Evolutionary conservation across 148 eudicot species (phyloP).

Genomic region (Camellia sinensis): DNA sequence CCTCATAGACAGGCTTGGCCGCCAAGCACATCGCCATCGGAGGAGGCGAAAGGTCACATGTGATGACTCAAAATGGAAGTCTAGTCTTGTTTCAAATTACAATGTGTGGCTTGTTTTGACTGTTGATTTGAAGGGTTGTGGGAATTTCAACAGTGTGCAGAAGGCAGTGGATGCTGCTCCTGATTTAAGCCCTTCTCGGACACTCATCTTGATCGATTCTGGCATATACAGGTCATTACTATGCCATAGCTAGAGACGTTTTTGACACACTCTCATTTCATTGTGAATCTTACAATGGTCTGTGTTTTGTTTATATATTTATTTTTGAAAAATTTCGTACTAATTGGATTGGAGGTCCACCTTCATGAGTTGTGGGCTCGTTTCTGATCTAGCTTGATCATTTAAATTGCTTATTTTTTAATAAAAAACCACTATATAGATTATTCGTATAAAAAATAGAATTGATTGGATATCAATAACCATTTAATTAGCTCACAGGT

Average conservation of each 20-base stretch:
- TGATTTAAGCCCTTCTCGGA: constrained; percentile 42
- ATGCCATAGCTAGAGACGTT: neutral
- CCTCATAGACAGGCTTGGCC: constrained; percentile 16
- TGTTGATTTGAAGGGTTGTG: constrained; percentile 64
- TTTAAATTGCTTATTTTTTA: too few relatives aligned
- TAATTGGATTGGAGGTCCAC: too few relatives aligned
- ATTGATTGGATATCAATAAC: too few relatives aligned
- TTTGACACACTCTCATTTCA: neutral
- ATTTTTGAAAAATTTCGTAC: too few relatives aligned
- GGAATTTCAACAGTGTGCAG: constrained; percentile 70
- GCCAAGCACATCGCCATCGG: constrained; percentile 17
- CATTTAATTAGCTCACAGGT: too few relatives aligned
- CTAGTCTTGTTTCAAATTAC: constrained; percentile 47
- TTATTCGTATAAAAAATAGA: too few relatives aligned
- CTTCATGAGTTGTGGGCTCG: too few relatives aligned
- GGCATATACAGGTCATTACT: constrained; percentile 66
- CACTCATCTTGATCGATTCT: constrained; percentile 56
- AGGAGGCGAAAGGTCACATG: constrained; percentile 25
- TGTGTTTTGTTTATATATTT: neutral
- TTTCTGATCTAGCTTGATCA: too few relatives aligned
- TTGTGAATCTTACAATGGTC: neutral
- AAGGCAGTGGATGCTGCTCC: constrained; percentile 77
- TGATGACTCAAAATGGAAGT: constrained; percentile 41
- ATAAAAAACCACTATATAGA: too few relatives aligned
- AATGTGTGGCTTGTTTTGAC: constrained; percentile 45